Evolutionary conservation across 2,329 filamentous ascomycete genomes (phyloP), one percentile per base, ranked within the genome.

Genomic region (Canariomyces notabilis): DNA sequence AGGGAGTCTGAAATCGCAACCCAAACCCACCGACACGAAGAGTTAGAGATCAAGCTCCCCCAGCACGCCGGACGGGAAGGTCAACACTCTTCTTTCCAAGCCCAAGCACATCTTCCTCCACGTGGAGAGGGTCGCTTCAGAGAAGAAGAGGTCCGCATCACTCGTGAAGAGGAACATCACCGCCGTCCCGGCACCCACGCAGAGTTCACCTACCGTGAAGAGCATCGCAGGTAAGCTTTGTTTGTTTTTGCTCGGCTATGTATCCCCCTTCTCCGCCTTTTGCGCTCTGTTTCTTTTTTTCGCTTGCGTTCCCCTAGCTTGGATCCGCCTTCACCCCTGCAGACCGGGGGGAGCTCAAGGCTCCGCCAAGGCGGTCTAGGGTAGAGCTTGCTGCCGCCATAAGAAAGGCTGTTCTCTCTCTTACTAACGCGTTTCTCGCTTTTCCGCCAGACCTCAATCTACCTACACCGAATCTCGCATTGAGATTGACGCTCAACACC

Each of bases 21-120:
- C 70, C 57, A 59, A 44, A 82, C 82, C 72, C 73, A 80, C 62
- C 83, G 82, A 67, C 82, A 89, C 82, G 83, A 91, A 83, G 88
- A 95, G 82, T 82, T 87, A 76, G 83, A 91, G 75, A 82, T 89
- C 76, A 83, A 84, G 66, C 79, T 88, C 60, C 75, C 75, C 74
- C 78, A 84, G 76, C 82, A 83, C 84, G 85, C 87, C 87, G 90
- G 90, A 94, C 90, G 89, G 89, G 89, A 95, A 90, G 89, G 87
- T 89, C 82, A 87, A 79, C 76, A 83, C 79, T 88, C 85, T 85
- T 83, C 82, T 75, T 75, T 79, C 76, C 73, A 76, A 64, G 73
- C 71, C 67, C 72, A 78, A 68, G 73, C 73, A 67, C 70, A 78
- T 69, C 74, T 75, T 69, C 80, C 82, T 74, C 82, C 80, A 63